phyloP scores from a whole-genome alignment of 2,329 filamentous ascomycete genomes.

The Aspergillus aculeatinus region DNA sequence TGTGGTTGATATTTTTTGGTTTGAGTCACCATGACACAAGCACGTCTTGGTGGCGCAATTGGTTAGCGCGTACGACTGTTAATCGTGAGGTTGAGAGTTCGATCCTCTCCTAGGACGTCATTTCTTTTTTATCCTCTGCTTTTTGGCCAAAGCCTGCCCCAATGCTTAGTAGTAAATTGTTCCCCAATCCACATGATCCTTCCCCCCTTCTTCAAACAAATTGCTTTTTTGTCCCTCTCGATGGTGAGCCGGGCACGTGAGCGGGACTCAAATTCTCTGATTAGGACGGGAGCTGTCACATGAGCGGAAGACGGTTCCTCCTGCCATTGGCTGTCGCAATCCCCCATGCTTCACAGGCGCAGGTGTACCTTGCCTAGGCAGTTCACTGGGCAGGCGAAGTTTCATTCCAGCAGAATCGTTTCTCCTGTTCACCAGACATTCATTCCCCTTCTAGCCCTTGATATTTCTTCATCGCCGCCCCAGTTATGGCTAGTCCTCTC shows the following conservation, averaged over 20 bases:
- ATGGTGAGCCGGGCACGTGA: not conserved
- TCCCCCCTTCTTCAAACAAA: too few species aligned
- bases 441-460: too few species aligned
- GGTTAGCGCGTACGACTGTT: not conserved
- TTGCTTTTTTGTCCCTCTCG: too few species aligned
- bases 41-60: not conserved
- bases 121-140: too few species aligned
- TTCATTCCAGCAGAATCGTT: too few species aligned
- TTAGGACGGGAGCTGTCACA: not conserved
- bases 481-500: not conserved
- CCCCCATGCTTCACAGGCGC: not conserved
- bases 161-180: too few species aligned
- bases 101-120: not conserved
- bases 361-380: too few species aligned
- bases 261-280: not conserved
- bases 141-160: too few species aligned
- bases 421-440: too few species aligned
- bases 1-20: fast-evolving
- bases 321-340: not conserved
- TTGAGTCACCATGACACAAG: not conserved
- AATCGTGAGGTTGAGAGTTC: not conserved
- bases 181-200: too few species aligned
- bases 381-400: too few species aligned
- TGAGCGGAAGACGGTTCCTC: not conserved
- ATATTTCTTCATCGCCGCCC: not conserved